phyloP scores from a whole-genome alignment of 305 asterid species.

The Nicotiana rustica region DNA sequence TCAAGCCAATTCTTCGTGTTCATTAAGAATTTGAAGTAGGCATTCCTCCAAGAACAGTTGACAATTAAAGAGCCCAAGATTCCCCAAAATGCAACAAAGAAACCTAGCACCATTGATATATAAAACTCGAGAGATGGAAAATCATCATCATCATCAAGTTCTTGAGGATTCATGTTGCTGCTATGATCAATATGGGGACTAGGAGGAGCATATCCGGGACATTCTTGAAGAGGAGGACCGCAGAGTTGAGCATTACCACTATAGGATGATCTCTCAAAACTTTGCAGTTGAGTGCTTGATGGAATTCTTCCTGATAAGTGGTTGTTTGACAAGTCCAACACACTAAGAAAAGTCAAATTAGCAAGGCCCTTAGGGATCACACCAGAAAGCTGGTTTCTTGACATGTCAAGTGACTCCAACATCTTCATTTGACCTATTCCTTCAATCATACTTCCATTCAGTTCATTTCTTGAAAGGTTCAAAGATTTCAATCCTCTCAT shows the following conservation, averaged over 20 bases:
- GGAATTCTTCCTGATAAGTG: constrained; percentile 11
- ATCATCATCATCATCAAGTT: background rate
- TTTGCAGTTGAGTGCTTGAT: background rate
- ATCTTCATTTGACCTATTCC: constrained; percentile 40
- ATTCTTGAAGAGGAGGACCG: constrained; percentile 21
- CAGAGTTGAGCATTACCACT: background rate
- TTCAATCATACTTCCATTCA: constrained; percentile 27
- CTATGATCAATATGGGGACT: no score
- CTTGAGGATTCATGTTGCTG: no score
- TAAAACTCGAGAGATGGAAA: constrained; percentile 28
- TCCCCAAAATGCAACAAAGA: constrained; percentile 40
- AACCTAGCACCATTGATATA: constrained; percentile 34
- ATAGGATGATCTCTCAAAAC: background rate
- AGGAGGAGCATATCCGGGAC: background rate
- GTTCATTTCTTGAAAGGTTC: constrained; percentile 38
- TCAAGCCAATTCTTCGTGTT: background rate
- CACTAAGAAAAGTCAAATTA: constrained; percentile 19
- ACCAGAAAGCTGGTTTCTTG: constrained; percentile 41
- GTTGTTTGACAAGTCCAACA: constrained; percentile 19
- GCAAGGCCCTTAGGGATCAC: constrained; percentile 33
- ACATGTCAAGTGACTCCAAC: constrained; percentile 39
- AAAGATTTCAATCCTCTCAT: constrained; percentile 25
- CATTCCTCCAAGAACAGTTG: constrained; percentile 24
- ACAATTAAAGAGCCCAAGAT: constrained; percentile 28
- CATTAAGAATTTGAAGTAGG: constrained; percentile 21